These are phyloP conservation scores for Lagerstroemia speciosa DNA, from an alignment of 345 rosid species.

Conservation along the genomic window DNA sequence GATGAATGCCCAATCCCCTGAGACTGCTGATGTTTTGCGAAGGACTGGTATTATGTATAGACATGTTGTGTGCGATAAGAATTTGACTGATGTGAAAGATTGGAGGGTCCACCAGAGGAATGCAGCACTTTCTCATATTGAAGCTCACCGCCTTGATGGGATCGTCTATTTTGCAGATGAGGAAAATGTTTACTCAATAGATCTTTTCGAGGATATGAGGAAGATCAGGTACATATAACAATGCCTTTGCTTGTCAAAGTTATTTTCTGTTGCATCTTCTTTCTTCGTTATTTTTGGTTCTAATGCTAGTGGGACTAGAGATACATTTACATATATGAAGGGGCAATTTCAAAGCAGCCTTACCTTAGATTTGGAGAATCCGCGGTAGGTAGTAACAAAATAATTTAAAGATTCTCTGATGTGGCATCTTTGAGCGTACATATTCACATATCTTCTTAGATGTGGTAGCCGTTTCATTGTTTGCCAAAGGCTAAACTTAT, in stretches of 20 bases:
- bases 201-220: constrained; percentile 53
- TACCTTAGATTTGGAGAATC: too few relatives aligned
- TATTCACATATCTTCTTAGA: too few relatives aligned
- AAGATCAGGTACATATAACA: constrained; percentile 33
- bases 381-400: too few relatives aligned
- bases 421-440: too few relatives aligned
- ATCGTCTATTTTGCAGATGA: constrained; percentile 52
- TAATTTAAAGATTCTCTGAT: too few relatives aligned
- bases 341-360: too few relatives aligned
- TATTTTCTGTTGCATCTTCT: neutral
- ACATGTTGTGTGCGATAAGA: constrained; percentile 48
- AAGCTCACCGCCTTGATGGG: constrained; percentile 53
- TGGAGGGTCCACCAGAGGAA: constrained; percentile 47
- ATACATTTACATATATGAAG: too few relatives aligned
- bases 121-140: constrained; percentile 52
- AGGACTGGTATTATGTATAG: constrained; percentile 48
- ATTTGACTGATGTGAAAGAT: constrained; percentile 37
- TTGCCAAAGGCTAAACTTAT: neutral
- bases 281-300: neutral
- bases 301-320: neutral
- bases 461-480: too few relatives aligned
- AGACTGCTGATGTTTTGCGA: constrained; percentile 46
- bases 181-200: constrained; percentile 26
- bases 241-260: neutral
- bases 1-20: constrained; percentile 43